These are phyloP conservation scores for Colletotrichum eleusines DNA, from an alignment of 2,329 filamentous ascomycete genomes.

Conservation along the genomic window DNA sequence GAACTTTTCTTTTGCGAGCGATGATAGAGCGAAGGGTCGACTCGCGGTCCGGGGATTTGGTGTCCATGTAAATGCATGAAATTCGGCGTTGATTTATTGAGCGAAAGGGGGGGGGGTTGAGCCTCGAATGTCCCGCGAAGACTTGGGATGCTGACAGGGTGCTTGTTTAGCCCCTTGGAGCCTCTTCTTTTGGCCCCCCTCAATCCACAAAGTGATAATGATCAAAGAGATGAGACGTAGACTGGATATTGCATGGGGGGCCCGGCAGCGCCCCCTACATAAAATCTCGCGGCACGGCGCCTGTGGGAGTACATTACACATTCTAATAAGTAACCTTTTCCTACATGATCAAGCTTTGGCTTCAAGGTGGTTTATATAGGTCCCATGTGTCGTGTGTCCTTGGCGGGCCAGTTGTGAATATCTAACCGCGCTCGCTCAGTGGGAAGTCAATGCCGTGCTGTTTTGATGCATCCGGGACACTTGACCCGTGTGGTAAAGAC, in stretches of 20 bases:
- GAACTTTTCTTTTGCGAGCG: conserved; percentile 29
- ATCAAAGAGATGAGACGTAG: conserved; percentile 41
- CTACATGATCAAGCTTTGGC: neutral
- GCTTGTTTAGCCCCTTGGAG: neutral
- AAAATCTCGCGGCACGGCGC: conserved; percentile 1
- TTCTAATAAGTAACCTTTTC: conserved; percentile 35
- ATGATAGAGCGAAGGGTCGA: conserved; percentile 26
- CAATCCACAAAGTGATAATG: conserved; percentile 28
- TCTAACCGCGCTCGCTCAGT: no score
- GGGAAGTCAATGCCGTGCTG: no score
- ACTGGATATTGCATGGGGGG: conserved; percentile 33
- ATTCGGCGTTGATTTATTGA: conserved; percentile 32
- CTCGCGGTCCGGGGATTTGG: conserved; percentile 17
- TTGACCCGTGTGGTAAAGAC: no score
- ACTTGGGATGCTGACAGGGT: neutral
- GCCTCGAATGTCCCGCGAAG: neutral
- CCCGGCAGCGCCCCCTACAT: neutral
- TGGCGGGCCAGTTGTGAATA: no score
- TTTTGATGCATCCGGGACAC: no score
- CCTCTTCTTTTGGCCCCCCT: neutral
- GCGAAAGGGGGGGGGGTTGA: neutral
- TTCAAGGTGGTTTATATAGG: no score
- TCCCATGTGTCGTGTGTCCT: no score
- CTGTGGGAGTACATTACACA: conserved; percentile 17
- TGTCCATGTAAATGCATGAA: conserved; percentile 32